Evolutionary conservation across 129 eudicot species (phyloP), one percentile per base, ranked within the genome.

Genomic region (Arctium minus): DNA sequence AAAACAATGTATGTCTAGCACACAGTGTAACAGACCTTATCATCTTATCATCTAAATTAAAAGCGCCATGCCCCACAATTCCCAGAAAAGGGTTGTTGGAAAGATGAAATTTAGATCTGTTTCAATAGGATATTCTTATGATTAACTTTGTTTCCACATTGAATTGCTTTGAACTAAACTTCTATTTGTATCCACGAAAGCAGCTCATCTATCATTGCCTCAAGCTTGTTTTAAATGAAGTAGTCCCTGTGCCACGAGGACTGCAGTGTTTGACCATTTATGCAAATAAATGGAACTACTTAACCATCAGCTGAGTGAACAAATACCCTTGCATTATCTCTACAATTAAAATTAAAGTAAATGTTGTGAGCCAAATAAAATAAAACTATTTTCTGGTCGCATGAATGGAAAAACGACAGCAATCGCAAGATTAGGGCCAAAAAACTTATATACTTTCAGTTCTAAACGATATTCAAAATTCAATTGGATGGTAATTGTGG

Each of bases 221-320:
- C 5, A 70, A 44, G 48, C 56, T 72, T 50, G 56, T 50, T 71
- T 65, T 56, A 39, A 62, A 81, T 32, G 4, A 74, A 48, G 74
- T 74, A 81, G 68, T 72, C 39, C 65, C 22, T 64, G 22, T 30
- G 27, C 37, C 67, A 60, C 75, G 11, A 39, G 69, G 15, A 31
- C 75, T 65, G 46, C 75, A 64, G 46, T 38, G 48, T 65, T 67
- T 4, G 35, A 82, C 69, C 64, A 18, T 31, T 44, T 65, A 64
- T 65, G 80, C 70, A 82, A 64, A 65, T 74, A 11, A 74, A 42
- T 44, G 75, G 30, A 32, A 81, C 50, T 75, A 73, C 75, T 62
- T 74, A 11, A 75, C 32, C n/a, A 32, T 17, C 62, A 5, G 7
- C 37, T 67, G 27, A 17, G 32, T 42, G 0, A 22, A 22, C n/a